A percentile compares a stretch with the other conserved stretches of the same genome.
These are phyloP conservation scores for Solanum hybrid DNA, from an alignment of 305 asterid genomes.

Conservation along the genomic window DNA sequence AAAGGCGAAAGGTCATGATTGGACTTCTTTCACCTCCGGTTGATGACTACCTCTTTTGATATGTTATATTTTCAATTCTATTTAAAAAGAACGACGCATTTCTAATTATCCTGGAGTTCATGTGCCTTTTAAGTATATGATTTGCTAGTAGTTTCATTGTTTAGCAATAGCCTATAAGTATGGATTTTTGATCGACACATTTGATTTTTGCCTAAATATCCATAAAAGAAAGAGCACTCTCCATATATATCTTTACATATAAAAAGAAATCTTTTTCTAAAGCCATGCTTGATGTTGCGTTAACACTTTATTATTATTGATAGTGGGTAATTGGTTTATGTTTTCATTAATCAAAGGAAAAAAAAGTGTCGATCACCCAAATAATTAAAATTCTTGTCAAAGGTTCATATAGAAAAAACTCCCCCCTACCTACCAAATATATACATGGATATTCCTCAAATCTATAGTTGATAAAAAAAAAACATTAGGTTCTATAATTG, in stretches of 20 bases:
- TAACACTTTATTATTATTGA: neutral
- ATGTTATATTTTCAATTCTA: neutral
- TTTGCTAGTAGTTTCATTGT: neutral
- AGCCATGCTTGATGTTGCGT: neutral
- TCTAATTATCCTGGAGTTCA: neutral
- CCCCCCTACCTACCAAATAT: neutral
- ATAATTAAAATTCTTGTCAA: neutral
- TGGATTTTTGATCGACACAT: neutral
- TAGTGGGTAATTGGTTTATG: neutral
- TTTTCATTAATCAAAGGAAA: neutral
- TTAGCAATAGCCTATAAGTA: neutral
- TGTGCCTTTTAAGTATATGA: neutral
- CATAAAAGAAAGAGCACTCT: neutral
- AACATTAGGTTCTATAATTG: neutral
- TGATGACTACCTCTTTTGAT: neutral
- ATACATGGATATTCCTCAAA: constrained; percentile 1
- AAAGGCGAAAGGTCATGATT: neutral
- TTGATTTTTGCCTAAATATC: neutral
- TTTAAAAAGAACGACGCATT: neutral
- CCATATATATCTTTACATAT: neutral
- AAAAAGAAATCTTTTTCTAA: neutral
- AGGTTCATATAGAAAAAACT: neutral
- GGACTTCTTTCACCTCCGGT: neutral
- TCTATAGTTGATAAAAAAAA: neutral
- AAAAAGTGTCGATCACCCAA: neutral